Evolutionary conservation across 2,329 filamentous ascomycete genomes (phyloP).

Genomic region (Pestalotiopsis sp.): DNA sequence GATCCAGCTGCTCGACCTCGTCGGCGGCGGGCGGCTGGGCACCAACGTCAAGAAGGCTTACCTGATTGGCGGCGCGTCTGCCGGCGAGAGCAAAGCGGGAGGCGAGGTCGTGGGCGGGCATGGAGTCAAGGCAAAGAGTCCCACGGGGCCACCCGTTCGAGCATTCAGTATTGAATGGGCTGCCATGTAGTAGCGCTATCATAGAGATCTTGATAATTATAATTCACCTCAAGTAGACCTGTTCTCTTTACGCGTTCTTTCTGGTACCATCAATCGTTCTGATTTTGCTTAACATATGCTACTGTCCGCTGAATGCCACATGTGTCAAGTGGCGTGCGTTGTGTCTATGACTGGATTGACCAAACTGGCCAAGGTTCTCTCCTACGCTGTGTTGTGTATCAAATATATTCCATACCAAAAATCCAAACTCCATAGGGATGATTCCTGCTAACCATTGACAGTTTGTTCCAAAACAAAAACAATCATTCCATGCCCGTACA

Average conservation of each 20-base stretch:
- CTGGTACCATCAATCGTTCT: neutral
- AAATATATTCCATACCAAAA: neutral
- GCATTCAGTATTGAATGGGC: constrained; percentile 29
- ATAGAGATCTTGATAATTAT: neutral
- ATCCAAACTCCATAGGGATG: neutral
- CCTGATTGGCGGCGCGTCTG: constrained; percentile 72
- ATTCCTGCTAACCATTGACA: neutral
- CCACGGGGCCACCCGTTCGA: constrained; percentile 18
- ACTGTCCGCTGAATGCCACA: neutral
- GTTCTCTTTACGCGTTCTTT: too few species aligned
- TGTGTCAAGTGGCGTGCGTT: neutral
- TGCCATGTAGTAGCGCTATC: constrained; percentile 22
- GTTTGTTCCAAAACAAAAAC: neutral
- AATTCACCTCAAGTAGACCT: neutral
- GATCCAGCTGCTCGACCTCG: constrained; percentile 81
- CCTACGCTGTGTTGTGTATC: neutral
- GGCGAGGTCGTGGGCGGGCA: neutral
- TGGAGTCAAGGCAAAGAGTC: neutral
- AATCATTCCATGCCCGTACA: neutral
- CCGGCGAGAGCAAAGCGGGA: constrained; percentile 14
- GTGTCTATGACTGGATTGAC: neutral
- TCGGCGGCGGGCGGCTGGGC: constrained; percentile 83
- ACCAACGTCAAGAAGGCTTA: constrained; percentile 97
- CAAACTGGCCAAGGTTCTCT: neutral
- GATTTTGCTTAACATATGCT: neutral